phyloP scores from a whole-genome alignment of 2,329 filamentous ascomycete genomes.

The Colletotrichum musae region DNA sequence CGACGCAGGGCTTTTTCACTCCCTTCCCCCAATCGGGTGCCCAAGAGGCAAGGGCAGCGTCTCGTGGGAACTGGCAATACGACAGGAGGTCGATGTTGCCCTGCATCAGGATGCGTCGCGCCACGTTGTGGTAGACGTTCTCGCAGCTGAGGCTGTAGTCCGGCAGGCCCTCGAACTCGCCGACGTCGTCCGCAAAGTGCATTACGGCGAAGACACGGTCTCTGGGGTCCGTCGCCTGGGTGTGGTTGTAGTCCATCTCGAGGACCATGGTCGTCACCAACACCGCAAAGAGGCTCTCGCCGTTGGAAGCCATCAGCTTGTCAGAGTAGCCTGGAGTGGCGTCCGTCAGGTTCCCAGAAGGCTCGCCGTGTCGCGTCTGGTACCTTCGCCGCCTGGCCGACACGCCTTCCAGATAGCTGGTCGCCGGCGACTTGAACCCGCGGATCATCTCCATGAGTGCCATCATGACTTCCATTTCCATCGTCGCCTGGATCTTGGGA shows the following conservation, averaged over 20 bases:
- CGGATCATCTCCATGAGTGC: slow-evolving; percentile 7
- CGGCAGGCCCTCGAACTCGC: slow-evolving; percentile 23
- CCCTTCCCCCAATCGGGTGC: too few species aligned
- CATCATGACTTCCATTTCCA: neutral
- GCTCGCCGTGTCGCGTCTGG: slow-evolving; percentile 5
- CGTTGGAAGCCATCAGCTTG: neutral
- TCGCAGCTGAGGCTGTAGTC: slow-evolving; percentile 20
- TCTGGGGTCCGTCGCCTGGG: slow-evolving; percentile 19
- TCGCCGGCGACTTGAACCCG: slow-evolving; percentile 14
- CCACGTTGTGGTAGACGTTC: slow-evolving; percentile 24
- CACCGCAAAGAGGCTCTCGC: slow-evolving; percentile 16
- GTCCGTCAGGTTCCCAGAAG: neutral
- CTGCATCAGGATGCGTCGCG: slow-evolving; percentile 7
- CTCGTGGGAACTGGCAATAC: slow-evolving; percentile 21
- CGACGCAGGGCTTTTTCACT: too few species aligned
- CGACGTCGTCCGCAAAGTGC: slow-evolving; percentile 29
- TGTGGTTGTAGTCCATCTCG: slow-evolving; percentile 26
- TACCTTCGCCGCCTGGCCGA: slow-evolving; percentile 16
- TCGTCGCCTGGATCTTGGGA: neutral
- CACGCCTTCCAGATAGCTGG: slow-evolving; percentile 23
- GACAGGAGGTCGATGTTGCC: slow-evolving; percentile 17
- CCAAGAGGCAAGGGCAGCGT: too few species aligned
- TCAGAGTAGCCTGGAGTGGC: neutral
- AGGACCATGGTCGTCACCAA: slow-evolving; percentile 15
- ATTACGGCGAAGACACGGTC: slow-evolving; percentile 35